Percentiles rank a stretch among this genome's conserved stretches.
Evolutionary conservation across 140 eudicot species (phyloP).

Genomic region (Oenanthe javanica): DNA sequence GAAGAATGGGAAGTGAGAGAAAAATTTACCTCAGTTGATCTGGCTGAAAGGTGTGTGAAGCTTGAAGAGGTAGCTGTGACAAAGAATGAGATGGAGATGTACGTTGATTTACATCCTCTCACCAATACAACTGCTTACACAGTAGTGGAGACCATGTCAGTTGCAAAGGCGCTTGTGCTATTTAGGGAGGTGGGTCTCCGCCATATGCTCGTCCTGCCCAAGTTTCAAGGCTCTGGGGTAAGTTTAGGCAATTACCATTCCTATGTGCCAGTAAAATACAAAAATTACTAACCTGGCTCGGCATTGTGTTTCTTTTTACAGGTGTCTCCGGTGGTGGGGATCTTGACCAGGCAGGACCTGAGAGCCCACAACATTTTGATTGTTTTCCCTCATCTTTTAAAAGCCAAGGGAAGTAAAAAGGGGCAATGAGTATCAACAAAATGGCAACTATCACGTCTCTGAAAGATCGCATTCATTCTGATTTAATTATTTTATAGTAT

Average conservation of each 20-base stretch:
- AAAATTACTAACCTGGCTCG: slow-evolving; percentile 25
- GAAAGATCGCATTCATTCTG: slow-evolving; percentile 7
- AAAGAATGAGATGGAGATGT: slow-evolving; percentile 72
- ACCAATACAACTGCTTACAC: slow-evolving; percentile 82
- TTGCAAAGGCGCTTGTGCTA: slow-evolving; percentile 89
- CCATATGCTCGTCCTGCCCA: slow-evolving; percentile 75
- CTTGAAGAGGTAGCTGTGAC: slow-evolving; percentile 66
- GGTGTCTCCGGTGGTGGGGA: slow-evolving; percentile 81
- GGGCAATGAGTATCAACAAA: slow-evolving; percentile 18
- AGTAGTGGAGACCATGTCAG: slow-evolving; percentile 76
- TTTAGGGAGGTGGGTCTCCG: slow-evolving; percentile 90
- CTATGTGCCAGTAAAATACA: slow-evolving; percentile 2
- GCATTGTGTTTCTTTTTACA: slow-evolving; percentile 20
- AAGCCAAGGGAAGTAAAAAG: slow-evolving; percentile 41
- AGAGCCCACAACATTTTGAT: slow-evolving; percentile 76
- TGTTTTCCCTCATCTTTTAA: slow-evolving; percentile 68
- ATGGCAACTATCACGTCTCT: not conserved
- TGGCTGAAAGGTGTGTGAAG: slow-evolving; percentile 57
- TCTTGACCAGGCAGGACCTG: slow-evolving; percentile 90
- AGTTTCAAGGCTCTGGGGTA: slow-evolving; percentile 65
- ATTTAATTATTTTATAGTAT: slow-evolving; percentile 19
- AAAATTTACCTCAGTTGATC: slow-evolving; percentile 53
- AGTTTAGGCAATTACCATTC: slow-evolving; percentile 18
- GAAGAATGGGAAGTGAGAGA: slow-evolving; percentile 87
- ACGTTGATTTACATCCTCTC: slow-evolving; percentile 79